Evolutionary conservation across 208 protist genomes (phyloP).

Genomic region (Trypanosoma vivax): DNA sequence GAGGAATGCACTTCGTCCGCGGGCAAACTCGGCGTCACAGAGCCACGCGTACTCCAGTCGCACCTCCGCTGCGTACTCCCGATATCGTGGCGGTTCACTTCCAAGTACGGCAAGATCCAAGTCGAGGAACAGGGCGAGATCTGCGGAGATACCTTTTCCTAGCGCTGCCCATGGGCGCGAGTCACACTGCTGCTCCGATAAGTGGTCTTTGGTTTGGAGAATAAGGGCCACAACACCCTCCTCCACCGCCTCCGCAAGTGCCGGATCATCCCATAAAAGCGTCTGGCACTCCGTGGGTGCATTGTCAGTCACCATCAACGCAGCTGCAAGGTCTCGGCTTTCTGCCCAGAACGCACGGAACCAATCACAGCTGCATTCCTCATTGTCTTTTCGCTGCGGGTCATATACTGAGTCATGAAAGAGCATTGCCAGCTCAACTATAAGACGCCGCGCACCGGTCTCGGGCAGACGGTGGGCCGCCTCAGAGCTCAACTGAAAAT

Average conservation of each 20-base stretch:
- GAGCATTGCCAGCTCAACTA: conserved; percentile 55
- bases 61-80: conserved; percentile 41
- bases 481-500: conserved; percentile 11
- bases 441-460: conserved; percentile 11
- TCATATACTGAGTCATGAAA: conserved; percentile 83
- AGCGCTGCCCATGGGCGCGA: neutral
- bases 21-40: conserved; percentile 27
- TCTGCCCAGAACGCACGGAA: conserved; percentile 30
- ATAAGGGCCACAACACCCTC: conserved; percentile 24
- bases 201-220: conserved; percentile 34
- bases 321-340: conserved; percentile 9
- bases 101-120: conserved; percentile 70
- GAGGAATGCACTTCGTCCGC: conserved; percentile 47
- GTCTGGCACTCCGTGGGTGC: neutral
- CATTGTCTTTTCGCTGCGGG: conserved; percentile 50
- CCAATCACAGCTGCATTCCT: conserved; percentile 45
- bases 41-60: conserved; percentile 56
- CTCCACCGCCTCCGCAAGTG: conserved; percentile 10
- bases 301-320: neutral
- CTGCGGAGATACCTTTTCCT: neutral
- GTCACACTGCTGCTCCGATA: conserved; percentile 24
- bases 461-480: neutral
- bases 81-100: conserved; percentile 14
- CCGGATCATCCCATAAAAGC: conserved; percentile 13
- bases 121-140: conserved; percentile 54